Base-by-base conservation (phyloP, 176 grass and related monocot species). In the Aechmea fasciata region DNA sequence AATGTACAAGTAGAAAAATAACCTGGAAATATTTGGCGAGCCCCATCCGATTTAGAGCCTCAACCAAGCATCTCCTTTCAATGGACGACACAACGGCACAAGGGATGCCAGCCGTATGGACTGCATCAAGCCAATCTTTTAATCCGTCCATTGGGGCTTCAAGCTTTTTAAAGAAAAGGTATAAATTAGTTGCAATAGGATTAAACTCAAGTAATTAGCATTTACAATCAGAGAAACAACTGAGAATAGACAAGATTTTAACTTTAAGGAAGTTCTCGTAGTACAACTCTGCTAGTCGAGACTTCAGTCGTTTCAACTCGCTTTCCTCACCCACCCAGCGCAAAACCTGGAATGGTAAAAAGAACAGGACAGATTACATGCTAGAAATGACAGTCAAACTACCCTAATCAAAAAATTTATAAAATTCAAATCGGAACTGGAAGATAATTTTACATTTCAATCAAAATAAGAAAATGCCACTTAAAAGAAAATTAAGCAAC, bases 11-110 rank as follows among this genome's bases (percentile, higher is more conserved):
- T 62, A 2, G 63, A 22, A 64, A 11, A 79, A 50, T 3, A 68
- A 95, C 90, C 89, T 87, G 85, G 71, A 99, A 99, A 78, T 93
- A 93, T 92, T 99, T 85, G 47, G 78, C 83, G 24, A 99, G 80
- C 0, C 79, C 61, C 89, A 99, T 85, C 61, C 80, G 78, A 33
- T 93, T 74, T 77, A 99, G 82, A 81, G 89, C 84, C 71, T 99
- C 84, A 15, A 87, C 53, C 84, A 99, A 84, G 66, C 79, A 83
- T 82, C 79, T 93, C 74, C 87, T 84, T 69, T 99, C 94, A 57
- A 90, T 79, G 14, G 79, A 87, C 3, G 94, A 99, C 53, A 88
- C 84, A 0, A 99, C 83, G 52, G 94, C 94, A 75, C 89, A 93
- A 65, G 89, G 89, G 63, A 92, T 92, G 63, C 94, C 87, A 65